These are phyloP conservation scores for Lupinus albus DNA, from an alignment of 306 rosid genomes.

Conservation along the genomic window DNA sequence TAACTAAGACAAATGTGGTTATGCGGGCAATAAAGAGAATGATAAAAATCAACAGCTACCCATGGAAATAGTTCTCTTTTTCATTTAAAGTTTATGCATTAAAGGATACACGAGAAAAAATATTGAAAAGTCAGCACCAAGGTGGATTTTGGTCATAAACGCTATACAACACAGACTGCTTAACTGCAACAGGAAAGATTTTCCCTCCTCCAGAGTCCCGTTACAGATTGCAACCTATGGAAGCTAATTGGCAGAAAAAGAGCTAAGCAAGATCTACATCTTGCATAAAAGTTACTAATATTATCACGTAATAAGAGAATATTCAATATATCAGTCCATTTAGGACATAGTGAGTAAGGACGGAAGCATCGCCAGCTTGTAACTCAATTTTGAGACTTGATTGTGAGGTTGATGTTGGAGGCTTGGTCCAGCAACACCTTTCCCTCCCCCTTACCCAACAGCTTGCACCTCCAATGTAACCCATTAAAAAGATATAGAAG, in stretches of 20 bases:
- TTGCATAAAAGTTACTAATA: too few species aligned
- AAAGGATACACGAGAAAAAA: not conserved
- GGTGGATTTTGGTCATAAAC: slow-evolving; percentile 2
- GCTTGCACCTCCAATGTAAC: too few species aligned
- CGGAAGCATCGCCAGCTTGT: too few species aligned
- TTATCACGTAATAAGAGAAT: too few species aligned
- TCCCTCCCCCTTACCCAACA: too few species aligned
- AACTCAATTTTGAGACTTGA: too few species aligned
- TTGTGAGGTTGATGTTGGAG: too few species aligned
- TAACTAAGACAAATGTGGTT: not conserved
- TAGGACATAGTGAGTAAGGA: too few species aligned
- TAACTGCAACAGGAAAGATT: slow-evolving; percentile 1
- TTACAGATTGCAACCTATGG: not conserved
- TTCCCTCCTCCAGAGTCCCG: slow-evolving; percentile 9
- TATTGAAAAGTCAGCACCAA: not conserved
- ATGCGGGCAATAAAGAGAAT: not conserved
- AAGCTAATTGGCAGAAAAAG: slow-evolving; percentile 5
- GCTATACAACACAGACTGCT: slow-evolving; percentile 12
- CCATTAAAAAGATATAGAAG: too few species aligned
- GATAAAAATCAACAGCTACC: slow-evolving; percentile 14
- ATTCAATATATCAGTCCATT: too few species aligned
- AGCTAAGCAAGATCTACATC: slow-evolving; percentile 7
- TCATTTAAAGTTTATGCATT: slow-evolving; percentile 4
- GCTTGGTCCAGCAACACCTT: too few species aligned
- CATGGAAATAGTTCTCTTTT: not conserved